These are phyloP conservation scores for Venturia nashicola DNA, from an alignment of 2,329 filamentous ascomycete genomes.

Conservation along the genomic window DNA sequence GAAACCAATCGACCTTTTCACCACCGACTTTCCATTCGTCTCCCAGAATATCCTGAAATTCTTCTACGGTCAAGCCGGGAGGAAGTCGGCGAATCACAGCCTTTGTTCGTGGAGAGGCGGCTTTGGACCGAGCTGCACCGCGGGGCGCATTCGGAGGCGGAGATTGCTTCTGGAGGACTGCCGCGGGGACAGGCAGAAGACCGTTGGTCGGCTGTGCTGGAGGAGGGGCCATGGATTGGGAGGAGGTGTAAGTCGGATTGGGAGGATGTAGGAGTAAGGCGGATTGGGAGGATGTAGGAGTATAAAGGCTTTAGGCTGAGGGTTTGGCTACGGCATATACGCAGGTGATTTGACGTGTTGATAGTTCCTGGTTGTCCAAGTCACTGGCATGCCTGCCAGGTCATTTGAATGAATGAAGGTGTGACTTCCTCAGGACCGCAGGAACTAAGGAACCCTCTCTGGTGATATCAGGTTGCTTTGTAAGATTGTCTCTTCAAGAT, in stretches of 20 bases:
- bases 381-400: not conserved
- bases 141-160: slow-evolving; percentile 1
- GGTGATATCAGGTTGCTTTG: not conserved
- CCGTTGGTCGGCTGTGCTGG: slow-evolving; percentile 19
- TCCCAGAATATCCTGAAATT: slow-evolving; percentile 62
- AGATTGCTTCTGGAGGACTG: slow-evolving; percentile 21
- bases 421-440: not conserved
- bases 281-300: not conserved
- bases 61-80: slow-evolving; percentile 67
- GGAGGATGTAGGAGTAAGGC: not conserved
- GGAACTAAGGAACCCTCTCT: no score
- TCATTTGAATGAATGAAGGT: not conserved
- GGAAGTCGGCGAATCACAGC: slow-evolving; percentile 74
- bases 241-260: not conserved
- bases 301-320: not conserved
- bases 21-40: slow-evolving; percentile 70
- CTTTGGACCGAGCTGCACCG: slow-evolving; percentile 23
- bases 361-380: not conserved
- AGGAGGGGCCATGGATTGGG: slow-evolving; percentile 1
- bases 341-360: not conserved
- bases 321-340: not conserved
- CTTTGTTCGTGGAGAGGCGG: slow-evolving; percentile 53
- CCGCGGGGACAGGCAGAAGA: slow-evolving; percentile 22
- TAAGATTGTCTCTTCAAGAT: not conserved
- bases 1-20: slow-evolving; percentile 76